phyloP scores from a whole-genome alignment of 345 rosid genomes.

The Citrus mangshanensis region DNA sequence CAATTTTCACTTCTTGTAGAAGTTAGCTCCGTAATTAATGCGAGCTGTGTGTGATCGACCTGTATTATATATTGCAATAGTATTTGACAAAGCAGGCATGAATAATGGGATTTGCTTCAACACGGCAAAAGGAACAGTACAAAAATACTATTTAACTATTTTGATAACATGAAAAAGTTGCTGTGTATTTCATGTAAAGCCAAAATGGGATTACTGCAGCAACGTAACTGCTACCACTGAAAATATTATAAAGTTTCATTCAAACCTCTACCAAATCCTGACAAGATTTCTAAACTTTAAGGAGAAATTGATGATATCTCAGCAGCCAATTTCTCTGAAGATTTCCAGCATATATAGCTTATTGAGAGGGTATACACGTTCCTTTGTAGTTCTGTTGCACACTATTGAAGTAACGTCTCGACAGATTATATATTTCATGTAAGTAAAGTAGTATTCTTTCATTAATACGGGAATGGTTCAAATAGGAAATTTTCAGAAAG shows the following conservation, averaged over 20 bases:
- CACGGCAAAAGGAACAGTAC: slow-evolving; percentile 25
- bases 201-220: slow-evolving; percentile 35
- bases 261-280: slow-evolving; percentile 34
- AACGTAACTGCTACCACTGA: slow-evolving; percentile 42
- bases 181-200: slow-evolving; percentile 13
- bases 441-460: no score
- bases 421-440: no score
- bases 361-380: background rate
- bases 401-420: no score
- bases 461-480: no score
- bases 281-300: slow-evolving; percentile 11
- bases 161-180: slow-evolving; percentile 26
- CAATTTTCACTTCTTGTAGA: slow-evolving; percentile 2
- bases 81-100: no score
- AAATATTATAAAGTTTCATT: slow-evolving; percentile 4
- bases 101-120: slow-evolving; percentile 5
- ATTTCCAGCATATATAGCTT: background rate
- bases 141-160: slow-evolving; percentile 23
- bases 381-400: background rate
- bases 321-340: background rate
- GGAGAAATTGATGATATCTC: background rate
- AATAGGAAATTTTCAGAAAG: no score
- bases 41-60: background rate
- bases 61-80: no score
- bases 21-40: background rate